Evolutionary conservation across 2,329 filamentous ascomycete species (phyloP).

Genomic region (Reticulascus tulasneorum): DNA sequence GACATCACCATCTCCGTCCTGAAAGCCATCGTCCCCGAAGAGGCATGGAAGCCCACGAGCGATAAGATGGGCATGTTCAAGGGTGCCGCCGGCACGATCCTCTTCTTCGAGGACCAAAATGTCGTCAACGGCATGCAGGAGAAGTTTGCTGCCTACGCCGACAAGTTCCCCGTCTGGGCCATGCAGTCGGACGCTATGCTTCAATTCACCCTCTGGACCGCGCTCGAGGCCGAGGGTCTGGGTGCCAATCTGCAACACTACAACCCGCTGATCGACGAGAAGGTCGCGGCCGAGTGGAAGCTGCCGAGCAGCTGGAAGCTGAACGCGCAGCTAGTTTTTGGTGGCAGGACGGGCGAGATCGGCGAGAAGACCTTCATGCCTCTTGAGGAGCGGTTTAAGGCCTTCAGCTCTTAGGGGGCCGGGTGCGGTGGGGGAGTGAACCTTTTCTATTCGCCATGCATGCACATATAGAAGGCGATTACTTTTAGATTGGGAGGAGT

Average conservation of each 20-base stretch:
- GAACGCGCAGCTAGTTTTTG: constrained; percentile 82
- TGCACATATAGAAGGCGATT: no score
- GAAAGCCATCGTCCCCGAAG: constrained; percentile 63
- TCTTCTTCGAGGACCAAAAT: constrained; percentile 81
- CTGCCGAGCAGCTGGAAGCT: constrained; percentile 71
- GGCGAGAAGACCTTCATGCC: constrained; percentile 62
- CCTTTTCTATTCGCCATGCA: no score
- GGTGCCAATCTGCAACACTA: constrained; percentile 92
- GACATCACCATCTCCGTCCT: constrained; percentile 63
- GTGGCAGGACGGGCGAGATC: constrained; percentile 53
- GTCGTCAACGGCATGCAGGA: constrained; percentile 63
- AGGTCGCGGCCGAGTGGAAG: constrained; percentile 65
- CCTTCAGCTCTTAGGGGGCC: constrained; percentile 55
- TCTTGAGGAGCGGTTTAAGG: constrained; percentile 64
- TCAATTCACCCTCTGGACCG: constrained; percentile 77
- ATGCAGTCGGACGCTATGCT: constrained; percentile 77
- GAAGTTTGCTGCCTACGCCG: constrained; percentile 69
- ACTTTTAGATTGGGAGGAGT: no score
- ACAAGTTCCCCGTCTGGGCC: constrained; percentile 75
- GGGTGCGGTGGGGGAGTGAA: no score
- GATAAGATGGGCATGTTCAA: constrained; percentile 54
- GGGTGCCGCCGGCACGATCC: constrained; percentile 72
- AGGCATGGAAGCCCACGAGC: constrained; percentile 53
- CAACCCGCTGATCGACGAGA: constrained; percentile 77
- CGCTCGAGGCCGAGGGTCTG: constrained; percentile 77